Conservation (phyloP, 192 early-diverging fungal genomes). For the Geranomyces michiganensis region DNA sequence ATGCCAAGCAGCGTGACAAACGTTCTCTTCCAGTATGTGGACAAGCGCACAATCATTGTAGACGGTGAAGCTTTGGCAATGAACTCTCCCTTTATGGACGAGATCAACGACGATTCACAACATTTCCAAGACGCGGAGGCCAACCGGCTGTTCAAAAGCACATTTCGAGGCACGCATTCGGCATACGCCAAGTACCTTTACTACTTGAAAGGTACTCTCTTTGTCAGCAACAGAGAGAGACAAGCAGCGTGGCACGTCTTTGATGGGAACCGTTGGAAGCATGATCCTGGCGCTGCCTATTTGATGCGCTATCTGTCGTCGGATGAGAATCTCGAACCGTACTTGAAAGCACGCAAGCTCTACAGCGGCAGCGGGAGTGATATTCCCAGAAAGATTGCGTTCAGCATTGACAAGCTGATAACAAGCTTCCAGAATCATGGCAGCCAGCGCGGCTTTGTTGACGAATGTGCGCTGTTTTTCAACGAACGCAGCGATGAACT, state of each 20-base stretch:
- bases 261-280: conserved; percentile 4
- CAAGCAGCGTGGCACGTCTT: conserved; percentile 18
- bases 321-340: conserved; percentile 12
- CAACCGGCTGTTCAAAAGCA: conserved; percentile 12
- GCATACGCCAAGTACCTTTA: conserved; percentile 18
- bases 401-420: no score
- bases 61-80: conserved; percentile 5
- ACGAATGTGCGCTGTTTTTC: conserved; percentile 14
- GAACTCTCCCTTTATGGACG: conserved; percentile 15
- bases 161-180: conserved; percentile 15
- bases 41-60: conserved; percentile 9
- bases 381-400: no score
- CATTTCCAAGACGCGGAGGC: conserved; percentile 17
- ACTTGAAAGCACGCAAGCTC: conserved; percentile 11
- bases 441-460: conserved; percentile 8
- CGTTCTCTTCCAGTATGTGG: conserved; percentile 20
- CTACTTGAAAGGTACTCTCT: conserved; percentile 7
- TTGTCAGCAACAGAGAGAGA: conserved; percentile 7
- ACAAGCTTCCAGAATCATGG: no score
- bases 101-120: conserved; percentile 7
- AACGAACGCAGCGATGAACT: conserved; percentile 16
- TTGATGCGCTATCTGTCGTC: conserved; percentile 18
- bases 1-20: conserved; percentile 18
- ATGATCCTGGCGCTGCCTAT: conserved; percentile 15
- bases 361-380: conserved; percentile 5